Percentiles rank a stretch among this genome's conserved stretches.
phyloP scores from a whole-genome alignment of 345 rosid genomes.

The Salix viminalis region DNA sequence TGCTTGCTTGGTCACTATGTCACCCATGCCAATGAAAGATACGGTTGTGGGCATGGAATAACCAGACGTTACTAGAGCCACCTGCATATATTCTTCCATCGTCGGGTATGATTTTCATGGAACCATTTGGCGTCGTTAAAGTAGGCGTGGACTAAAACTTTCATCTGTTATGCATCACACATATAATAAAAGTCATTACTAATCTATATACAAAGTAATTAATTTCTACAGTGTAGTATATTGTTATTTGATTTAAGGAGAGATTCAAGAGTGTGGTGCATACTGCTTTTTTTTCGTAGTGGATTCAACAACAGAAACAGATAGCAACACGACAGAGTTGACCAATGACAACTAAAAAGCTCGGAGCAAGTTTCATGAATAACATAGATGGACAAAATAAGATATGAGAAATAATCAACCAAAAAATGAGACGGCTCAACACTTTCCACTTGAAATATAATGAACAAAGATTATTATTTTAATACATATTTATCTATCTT shows the following conservation, averaged over 20 bases:
- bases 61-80: slow-evolving; percentile 8
- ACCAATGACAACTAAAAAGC: too few species aligned
- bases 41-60: slow-evolving; percentile 8
- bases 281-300: not conserved
- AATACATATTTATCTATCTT: too few species aligned
- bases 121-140: slow-evolving; percentile 29
- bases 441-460: too few species aligned
- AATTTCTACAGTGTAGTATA: not conserved
- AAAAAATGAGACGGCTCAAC: too few species aligned
- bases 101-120: slow-evolving; percentile 12
- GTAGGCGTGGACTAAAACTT: slow-evolving; percentile 7
- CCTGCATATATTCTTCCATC: slow-evolving; percentile 24
- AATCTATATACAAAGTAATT: not conserved
- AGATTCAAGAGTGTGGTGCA: not conserved
- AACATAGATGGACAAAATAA: too few species aligned
- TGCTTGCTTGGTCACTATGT: slow-evolving; percentile 9
- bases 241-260: not conserved
- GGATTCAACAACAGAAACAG: not conserved
- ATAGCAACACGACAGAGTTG: too few species aligned
- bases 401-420: too few species aligned
- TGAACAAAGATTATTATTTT: too few species aligned
- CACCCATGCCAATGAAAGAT: slow-evolving; percentile 26
- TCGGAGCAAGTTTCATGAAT: too few species aligned
- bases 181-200: not conserved
- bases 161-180: slow-evolving; percentile 2